Evolutionary conservation across 2,329 filamentous ascomycete species (phyloP).

Genomic region (Ophiostoma sp.): DNA sequence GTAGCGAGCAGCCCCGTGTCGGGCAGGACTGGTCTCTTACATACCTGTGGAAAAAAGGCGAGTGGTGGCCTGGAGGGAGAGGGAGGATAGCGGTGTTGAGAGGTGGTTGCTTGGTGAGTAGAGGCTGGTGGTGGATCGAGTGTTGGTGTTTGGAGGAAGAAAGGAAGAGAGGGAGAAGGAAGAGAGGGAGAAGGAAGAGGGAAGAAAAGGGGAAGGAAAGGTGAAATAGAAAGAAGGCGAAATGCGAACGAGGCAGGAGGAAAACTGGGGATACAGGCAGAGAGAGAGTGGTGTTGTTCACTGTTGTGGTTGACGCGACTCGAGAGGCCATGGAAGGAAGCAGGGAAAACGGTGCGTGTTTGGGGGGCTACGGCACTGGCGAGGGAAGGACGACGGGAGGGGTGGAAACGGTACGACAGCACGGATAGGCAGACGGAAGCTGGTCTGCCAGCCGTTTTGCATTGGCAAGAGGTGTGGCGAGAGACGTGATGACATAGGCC

Average conservation of each 20-base stretch:
- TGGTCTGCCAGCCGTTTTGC: background rate
- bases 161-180: slow-evolving; percentile 3
- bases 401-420: background rate
- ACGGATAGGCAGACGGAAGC: too few relatives aligned
- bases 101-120: slow-evolving; percentile 1
- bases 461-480: background rate
- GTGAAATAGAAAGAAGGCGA: slow-evolving; percentile 14
- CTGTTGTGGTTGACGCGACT: slow-evolving; percentile 24
- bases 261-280: slow-evolving; percentile 15
- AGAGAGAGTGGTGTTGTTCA: slow-evolving; percentile 17
- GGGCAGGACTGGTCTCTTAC: background rate
- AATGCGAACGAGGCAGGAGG: slow-evolving; percentile 20
- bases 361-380: background rate
- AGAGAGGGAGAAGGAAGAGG: background rate
- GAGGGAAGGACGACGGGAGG: slow-evolving; percentile 3
- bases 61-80: background rate
- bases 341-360: slow-evolving; percentile 11
- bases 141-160: slow-evolving; percentile 8
- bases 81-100: background rate
- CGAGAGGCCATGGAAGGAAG: background rate
- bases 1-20: background rate
- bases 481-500: too few relatives aligned
- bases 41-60: background rate
- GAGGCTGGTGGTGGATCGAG: slow-evolving; percentile 15
- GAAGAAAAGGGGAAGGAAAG: slow-evolving; percentile 7